Conservation (phyloP, 768 basidiomycete species). For the Lentinula boryana region DNA sequence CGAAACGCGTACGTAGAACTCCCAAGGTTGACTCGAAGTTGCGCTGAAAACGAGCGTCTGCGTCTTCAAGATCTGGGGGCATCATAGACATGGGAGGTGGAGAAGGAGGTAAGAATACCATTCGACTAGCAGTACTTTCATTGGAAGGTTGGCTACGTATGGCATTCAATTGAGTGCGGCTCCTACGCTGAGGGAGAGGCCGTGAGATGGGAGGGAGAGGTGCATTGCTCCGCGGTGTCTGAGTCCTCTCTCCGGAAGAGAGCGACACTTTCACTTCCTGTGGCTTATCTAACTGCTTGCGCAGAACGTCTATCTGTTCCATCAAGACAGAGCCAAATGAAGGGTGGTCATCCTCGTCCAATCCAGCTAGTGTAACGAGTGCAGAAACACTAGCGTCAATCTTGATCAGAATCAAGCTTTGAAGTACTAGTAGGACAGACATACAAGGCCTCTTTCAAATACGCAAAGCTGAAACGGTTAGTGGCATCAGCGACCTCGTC, state of each 20-base stretch:
- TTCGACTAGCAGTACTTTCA: neutral
- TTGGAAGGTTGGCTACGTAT: neutral
- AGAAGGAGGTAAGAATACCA: neutral
- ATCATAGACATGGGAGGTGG: neutral
- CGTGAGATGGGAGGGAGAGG: neutral
- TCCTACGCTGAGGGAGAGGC: neutral
- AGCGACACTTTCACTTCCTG: neutral
- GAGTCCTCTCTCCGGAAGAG: neutral
- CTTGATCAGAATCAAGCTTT: neutral
- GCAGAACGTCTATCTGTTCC: slow-evolving; percentile 53
- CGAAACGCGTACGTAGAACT: neutral
- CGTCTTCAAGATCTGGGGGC: neutral
- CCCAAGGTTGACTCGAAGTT: neutral
- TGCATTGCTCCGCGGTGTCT: neutral
- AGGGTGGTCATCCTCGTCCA: slow-evolving; percentile 41
- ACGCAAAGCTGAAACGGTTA: slow-evolving; percentile 75
- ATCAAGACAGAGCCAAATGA: slow-evolving; percentile 48
- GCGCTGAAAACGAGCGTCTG: neutral
- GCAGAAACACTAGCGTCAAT: slow-evolving; percentile 52
- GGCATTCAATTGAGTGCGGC: neutral
- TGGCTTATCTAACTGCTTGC: slow-evolving; percentile 57
- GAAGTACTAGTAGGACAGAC: slow-evolving; percentile 20
- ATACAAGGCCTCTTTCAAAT: slow-evolving; percentile 86
- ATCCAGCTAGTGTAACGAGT: slow-evolving; percentile 57
- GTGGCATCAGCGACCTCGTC: slow-evolving; percentile 56